Evolutionary conservation across 768 basidiomycete species (phyloP).

Genomic region (Strobilomyces dryophilus): DNA sequence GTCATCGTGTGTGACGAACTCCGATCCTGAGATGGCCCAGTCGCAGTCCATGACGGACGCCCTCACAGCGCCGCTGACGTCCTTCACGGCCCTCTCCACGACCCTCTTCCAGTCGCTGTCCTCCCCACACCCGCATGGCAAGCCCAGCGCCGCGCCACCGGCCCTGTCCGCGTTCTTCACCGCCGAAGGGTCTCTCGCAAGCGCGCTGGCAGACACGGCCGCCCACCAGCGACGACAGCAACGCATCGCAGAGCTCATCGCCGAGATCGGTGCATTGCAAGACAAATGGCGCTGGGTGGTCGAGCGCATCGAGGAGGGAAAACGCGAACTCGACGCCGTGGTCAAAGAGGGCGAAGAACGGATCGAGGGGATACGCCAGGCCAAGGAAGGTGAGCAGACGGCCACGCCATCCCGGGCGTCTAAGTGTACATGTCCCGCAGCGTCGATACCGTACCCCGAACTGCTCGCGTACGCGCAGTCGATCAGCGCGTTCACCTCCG

Average conservation of each 20-base stretch:
- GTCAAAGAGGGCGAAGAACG: conserved; percentile 75
- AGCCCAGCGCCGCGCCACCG: conserved; percentile 36
- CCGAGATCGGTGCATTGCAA: conserved; percentile 68
- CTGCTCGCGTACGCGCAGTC: conserved; percentile 82
- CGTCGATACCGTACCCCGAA: conserved; percentile 77
- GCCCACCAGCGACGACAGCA: conserved; percentile 74
- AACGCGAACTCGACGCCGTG: conserved; percentile 62
- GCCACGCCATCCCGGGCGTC: background rate
- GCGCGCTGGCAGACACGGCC: conserved; percentile 60
- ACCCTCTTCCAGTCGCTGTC: conserved; percentile 72
- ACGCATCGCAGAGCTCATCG: conserved; percentile 65
- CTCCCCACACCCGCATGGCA: conserved; percentile 44
- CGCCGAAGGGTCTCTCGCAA: conserved; percentile 62
- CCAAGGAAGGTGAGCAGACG: conserved; percentile 55
- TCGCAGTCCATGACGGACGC: conserved; percentile 49
- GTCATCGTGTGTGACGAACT: no score
- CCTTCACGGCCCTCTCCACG: conserved; percentile 60
- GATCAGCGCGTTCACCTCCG: conserved; percentile 81
- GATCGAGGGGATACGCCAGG: conserved; percentile 63
- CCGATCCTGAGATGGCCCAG: conserved; percentile 1
- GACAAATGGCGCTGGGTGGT: conserved; percentile 66
- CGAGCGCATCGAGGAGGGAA: conserved; percentile 58
- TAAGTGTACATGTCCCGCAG: conserved; percentile 33
- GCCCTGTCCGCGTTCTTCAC: conserved; percentile 53
- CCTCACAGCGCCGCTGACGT: conserved; percentile 57